Conservation (phyloP, 2,329 filamentous ascomycete species). For the Aplosporella prunicola region DNA sequence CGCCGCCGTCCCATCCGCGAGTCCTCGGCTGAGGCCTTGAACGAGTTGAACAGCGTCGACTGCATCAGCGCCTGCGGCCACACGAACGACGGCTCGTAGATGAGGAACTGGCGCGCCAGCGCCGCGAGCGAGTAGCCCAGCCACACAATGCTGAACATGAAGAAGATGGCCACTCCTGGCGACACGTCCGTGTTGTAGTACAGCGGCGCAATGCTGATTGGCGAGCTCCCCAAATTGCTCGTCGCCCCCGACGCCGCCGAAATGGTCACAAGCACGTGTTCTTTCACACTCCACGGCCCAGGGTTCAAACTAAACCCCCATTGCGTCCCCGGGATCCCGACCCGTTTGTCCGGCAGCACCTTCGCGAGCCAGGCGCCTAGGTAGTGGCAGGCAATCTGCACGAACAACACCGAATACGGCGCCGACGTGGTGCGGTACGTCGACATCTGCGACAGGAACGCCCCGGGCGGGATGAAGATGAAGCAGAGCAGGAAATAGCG, state of each 20-base stretch:
- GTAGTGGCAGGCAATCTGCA: slow-evolving; percentile 50
- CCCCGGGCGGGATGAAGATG: slow-evolving; percentile 48
- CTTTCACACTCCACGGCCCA: slow-evolving; percentile 47
- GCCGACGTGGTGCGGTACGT: slow-evolving; percentile 49
- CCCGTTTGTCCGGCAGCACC: slow-evolving; percentile 38
- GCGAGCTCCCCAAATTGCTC: slow-evolving; percentile 32
- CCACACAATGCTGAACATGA: slow-evolving; percentile 52
- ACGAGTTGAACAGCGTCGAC: slow-evolving; percentile 50
- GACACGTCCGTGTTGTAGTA: slow-evolving; percentile 47
- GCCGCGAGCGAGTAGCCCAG: slow-evolving; percentile 52
- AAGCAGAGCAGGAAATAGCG: slow-evolving; percentile 49
- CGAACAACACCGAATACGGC: slow-evolving; percentile 53
- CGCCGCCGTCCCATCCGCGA: slow-evolving; percentile 20
- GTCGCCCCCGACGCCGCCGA: slow-evolving; percentile 26
- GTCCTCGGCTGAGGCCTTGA: slow-evolving; percentile 42
- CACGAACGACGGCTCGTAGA: slow-evolving; percentile 49
- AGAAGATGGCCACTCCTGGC: slow-evolving; percentile 47
- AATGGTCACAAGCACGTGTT: slow-evolving; percentile 49
- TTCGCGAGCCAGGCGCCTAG: slow-evolving; percentile 45
- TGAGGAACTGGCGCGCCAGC: slow-evolving; percentile 46
- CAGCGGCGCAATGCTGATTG: slow-evolving; percentile 47
- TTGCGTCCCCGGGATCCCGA: slow-evolving; percentile 39
- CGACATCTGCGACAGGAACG: slow-evolving; percentile 48
- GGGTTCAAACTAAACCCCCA: slow-evolving; percentile 47
- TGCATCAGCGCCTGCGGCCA: slow-evolving; percentile 48